Percentiles rank a stretch among this genome's conserved stretches.
phyloP scores from a whole-genome alignment of 2,329 filamentous ascomycete species.

The Bimuria novae-zelandiae region DNA sequence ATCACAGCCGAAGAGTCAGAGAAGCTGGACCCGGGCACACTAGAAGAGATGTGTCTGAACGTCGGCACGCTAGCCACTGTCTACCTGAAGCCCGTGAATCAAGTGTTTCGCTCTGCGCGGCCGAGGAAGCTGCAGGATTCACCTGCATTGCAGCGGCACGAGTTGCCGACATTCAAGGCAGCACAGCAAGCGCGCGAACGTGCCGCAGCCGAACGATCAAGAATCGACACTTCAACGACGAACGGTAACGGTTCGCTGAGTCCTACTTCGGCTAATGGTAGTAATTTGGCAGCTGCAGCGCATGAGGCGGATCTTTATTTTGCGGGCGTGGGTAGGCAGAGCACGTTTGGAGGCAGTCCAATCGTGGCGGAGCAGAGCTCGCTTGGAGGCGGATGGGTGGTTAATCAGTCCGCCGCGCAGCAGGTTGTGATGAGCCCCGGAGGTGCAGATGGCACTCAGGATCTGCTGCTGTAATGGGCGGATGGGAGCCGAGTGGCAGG shows the following conservation, averaged over 20 bases:
- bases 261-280: conserved; percentile 27
- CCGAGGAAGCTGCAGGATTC: conserved; percentile 79
- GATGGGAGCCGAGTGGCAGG: conserved; percentile 4
- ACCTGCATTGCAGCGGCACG: conserved; percentile 80
- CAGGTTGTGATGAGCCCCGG: conserved; percentile 35
- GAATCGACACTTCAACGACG: conserved; percentile 30
- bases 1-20: conserved; percentile 92
- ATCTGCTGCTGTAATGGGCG: conserved; percentile 2
- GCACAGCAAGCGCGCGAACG: conserved; percentile 39
- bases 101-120: conserved; percentile 89
- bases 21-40: conserved; percentile 83
- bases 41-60: conserved; percentile 97
- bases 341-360: conserved; percentile 42
- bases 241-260: conserved; percentile 32
- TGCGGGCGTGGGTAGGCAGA: conserved; percentile 57
- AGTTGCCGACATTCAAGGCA: conserved; percentile 62
- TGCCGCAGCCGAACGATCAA: conserved; percentile 35
- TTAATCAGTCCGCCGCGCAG: conserved; percentile 42
- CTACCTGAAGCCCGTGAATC: conserved; percentile 96
- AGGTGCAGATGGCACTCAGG: conserved; percentile 35
- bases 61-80: conserved; percentile 96
- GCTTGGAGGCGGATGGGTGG: conserved; percentile 41
- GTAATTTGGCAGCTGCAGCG: conserved; percentile 70
- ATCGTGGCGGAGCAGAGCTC: conserved; percentile 34
- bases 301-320: conserved; percentile 91